Evolutionary conservation across 2,329 filamentous ascomycete species (phyloP).

Genomic region (Fusarium sororula): DNA sequence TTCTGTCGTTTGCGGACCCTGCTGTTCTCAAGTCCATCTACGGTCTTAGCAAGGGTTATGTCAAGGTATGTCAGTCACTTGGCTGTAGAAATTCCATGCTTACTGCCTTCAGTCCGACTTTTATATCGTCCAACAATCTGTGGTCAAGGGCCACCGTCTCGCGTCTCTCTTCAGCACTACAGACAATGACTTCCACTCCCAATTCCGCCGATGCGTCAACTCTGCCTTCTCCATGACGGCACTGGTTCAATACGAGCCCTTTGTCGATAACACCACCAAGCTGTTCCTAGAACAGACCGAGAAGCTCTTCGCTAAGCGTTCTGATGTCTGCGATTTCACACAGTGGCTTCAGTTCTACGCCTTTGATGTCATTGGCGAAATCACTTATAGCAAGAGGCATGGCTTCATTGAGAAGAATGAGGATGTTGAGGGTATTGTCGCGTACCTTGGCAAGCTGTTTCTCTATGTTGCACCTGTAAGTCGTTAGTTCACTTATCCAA

Average conservation of each 20-base stretch:
- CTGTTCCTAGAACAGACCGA: conserved; percentile 74
- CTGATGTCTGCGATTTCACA: conserved; percentile 64
- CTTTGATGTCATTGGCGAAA: conserved; percentile 82
- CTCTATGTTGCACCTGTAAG: conserved; percentile 74
- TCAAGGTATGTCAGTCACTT: conserved; percentile 64
- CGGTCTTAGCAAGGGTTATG: conserved; percentile 81
- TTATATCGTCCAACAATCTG: conserved; percentile 80
- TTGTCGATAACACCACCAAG: conserved; percentile 78
- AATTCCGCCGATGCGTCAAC: conserved; percentile 79
- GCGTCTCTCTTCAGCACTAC: conserved; percentile 80
- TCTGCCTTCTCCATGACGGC: conserved; percentile 81
- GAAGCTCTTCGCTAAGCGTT: conserved; percentile 59
- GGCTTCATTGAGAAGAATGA: conserved; percentile 79
- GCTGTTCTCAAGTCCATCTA: conserved; percentile 80
- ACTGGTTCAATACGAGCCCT: conserved; percentile 80
- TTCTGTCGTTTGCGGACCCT: conserved; percentile 77
- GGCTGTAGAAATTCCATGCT: neutral
- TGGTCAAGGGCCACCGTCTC: conserved; percentile 72
- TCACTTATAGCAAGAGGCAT: conserved; percentile 79
- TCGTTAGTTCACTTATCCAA: fast-evolving
- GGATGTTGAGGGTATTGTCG: conserved; percentile 79
- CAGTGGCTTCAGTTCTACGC: conserved; percentile 83
- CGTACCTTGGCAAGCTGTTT: conserved; percentile 70
- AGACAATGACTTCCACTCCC: conserved; percentile 78
- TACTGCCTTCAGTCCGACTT: conserved; percentile 68